Conservation (phyloP, 495 filamentous ascomycete genomes). For the Penicillium ochrochloron region DNA sequence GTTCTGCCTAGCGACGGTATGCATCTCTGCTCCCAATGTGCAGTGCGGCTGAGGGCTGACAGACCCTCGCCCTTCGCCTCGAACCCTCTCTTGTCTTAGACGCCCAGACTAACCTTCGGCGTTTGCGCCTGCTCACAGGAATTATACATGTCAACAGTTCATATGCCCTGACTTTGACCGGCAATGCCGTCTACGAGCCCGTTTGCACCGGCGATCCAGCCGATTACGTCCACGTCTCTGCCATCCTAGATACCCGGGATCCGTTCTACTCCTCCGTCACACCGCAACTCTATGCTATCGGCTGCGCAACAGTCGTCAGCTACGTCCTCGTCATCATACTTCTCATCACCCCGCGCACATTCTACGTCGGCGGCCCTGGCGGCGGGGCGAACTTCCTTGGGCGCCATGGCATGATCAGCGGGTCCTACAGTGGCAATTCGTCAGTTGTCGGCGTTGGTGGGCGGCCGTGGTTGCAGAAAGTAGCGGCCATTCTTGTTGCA, state of each 20-base stretch:
- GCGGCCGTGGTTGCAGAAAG: constrained; percentile 93
- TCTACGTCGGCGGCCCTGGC: constrained; percentile 76
- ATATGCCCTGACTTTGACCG: constrained; percentile 62
- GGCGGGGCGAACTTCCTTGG: constrained; percentile 73
- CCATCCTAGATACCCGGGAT: constrained; percentile 66
- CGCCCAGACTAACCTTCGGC: neutral
- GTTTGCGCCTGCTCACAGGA: constrained; percentile 38
- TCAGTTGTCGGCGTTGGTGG: constrained; percentile 85
- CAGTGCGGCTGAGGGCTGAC: neutral
- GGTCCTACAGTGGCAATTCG: constrained; percentile 67
- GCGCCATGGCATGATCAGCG: constrained; percentile 81
- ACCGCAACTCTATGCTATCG: constrained; percentile 89
- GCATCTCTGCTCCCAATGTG: constrained; percentile 15
- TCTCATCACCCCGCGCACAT: constrained; percentile 87
- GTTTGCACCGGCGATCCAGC: constrained; percentile 54
- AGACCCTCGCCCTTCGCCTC: neutral
- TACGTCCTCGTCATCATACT: constrained; percentile 96
- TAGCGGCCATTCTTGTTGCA: constrained; percentile 87
- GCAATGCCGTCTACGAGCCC: constrained; percentile 66
- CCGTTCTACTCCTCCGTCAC: constrained; percentile 93
- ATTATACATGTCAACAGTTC: constrained; percentile 61
- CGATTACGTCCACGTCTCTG: constrained; percentile 37
- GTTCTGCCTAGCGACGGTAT: constrained; percentile 60
- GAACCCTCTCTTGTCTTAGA: neutral
- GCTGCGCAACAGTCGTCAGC: constrained; percentile 86